Conservation (phyloP, 1,284 basidiomycete species). For the Boletus smithii region DNA sequence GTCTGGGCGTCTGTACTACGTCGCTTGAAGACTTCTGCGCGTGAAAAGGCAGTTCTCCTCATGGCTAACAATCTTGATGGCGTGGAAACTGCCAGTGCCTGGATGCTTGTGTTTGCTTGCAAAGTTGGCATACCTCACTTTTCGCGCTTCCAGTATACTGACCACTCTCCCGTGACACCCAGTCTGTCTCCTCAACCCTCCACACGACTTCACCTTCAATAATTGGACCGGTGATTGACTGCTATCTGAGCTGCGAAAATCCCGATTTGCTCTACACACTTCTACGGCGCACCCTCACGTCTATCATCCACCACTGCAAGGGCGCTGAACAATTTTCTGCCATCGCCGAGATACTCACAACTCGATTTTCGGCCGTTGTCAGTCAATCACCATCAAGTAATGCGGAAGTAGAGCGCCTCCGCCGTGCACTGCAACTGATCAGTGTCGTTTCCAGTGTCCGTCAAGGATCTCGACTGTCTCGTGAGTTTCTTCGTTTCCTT, state of each 20-base stretch:
- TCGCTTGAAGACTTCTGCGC: slow-evolving; percentile 52
- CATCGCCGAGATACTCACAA: slow-evolving; percentile 53
- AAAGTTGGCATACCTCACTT: slow-evolving; percentile 47
- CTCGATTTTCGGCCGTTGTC: slow-evolving; percentile 30
- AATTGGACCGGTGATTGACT: slow-evolving; percentile 52
- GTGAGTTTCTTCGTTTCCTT: slow-evolving; percentile 38
- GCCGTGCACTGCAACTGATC: slow-evolving; percentile 47
- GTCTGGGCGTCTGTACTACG: slow-evolving; percentile 73
- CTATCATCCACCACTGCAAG: slow-evolving; percentile 78
- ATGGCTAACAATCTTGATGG: slow-evolving; percentile 45
- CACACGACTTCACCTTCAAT: slow-evolving; percentile 73
- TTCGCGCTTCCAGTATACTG: slow-evolving; percentile 1
- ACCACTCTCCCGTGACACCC: not conserved
- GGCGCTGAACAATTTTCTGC: slow-evolving; percentile 59
- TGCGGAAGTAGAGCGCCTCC: slow-evolving; percentile 29
- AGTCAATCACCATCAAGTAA: slow-evolving; percentile 13
- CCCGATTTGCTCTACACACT: slow-evolving; percentile 50
- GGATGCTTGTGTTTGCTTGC: slow-evolving; percentile 68
- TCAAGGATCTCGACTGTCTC: slow-evolving; percentile 58
- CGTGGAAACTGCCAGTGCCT: slow-evolving; percentile 60
- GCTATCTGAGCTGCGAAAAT: slow-evolving; percentile 46
- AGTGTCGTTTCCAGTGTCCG: slow-evolving; percentile 55
- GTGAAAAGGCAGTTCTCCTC: slow-evolving; percentile 50
- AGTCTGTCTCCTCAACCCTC: slow-evolving; percentile 75
- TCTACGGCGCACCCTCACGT: slow-evolving; percentile 69